Evolutionary conservation across 2,329 filamentous ascomycete genomes (phyloP).

Genomic region (Colletotrichum falcatum): DNA sequence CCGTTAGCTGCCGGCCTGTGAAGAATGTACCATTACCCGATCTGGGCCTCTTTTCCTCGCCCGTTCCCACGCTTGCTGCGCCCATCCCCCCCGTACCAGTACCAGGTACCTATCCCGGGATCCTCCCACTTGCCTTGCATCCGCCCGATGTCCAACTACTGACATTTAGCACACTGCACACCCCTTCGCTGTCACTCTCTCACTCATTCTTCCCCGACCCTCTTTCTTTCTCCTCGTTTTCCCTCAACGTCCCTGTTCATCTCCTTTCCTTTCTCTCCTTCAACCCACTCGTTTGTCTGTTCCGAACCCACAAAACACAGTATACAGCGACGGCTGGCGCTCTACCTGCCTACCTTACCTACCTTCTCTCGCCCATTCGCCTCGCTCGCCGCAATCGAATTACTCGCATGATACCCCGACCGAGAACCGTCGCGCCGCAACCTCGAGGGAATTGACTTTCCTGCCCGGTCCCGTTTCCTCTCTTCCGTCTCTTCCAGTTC

Average conservation of each 20-base stretch:
- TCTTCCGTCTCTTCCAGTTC: conserved; percentile 25
- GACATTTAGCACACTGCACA: conserved; percentile 25
- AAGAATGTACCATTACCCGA: neutral
- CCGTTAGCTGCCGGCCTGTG: neutral
- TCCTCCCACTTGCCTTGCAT: conserved; percentile 28
- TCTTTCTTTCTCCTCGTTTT: conserved; percentile 15
- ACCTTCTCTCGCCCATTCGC: neutral
- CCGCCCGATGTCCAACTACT: conserved; percentile 29
- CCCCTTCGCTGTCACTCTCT: conserved; percentile 37
- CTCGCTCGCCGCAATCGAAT: neutral
- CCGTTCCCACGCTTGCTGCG: conserved; percentile 1
- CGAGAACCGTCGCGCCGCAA: conserved; percentile 11
- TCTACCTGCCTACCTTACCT: neutral
- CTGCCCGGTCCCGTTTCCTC: conserved; percentile 4
- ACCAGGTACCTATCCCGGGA: conserved; percentile 25
- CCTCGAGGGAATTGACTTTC: conserved; percentile 14
- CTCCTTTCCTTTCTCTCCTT: conserved; percentile 20
- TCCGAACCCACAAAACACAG: conserved; percentile 16
- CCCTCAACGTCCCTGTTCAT: conserved; percentile 29
- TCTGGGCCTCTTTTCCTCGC: conserved; percentile 5
- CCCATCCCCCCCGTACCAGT: conserved; percentile 16
- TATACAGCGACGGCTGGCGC: conserved; percentile 13
- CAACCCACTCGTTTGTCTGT: conserved; percentile 25
- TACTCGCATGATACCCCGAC: conserved; percentile 26
- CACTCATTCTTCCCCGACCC: conserved; percentile 28